Base-by-base conservation (phyloP, 1,284 basidiomycete genomes). In the Ustilago tritici region DNA sequence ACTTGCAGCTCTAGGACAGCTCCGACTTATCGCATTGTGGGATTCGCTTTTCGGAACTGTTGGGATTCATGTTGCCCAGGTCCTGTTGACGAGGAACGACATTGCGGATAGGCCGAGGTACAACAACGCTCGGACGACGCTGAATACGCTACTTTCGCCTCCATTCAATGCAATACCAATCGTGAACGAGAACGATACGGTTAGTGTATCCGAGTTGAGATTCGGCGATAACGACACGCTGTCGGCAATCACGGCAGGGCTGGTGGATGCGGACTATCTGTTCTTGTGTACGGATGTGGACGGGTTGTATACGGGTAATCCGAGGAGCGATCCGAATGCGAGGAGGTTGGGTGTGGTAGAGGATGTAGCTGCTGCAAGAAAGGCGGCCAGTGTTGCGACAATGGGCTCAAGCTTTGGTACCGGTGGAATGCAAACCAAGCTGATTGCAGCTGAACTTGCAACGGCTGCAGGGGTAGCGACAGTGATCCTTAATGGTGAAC, bases 151-250 rank as follows among this genome's bases (percentile, higher is more conserved):
- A 12, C 72, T 86, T 7, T 80, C 78, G 4, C 17, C 65, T 17
- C 62, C 63, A 0, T 81, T 84, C 58, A 70, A 81, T 49, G 81
- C 82, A 10, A 84, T 86, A 38, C 84, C 84, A 15, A 86, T 86
- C 52, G 84, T 86, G 15, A 86, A 86, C 65, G 84, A 86, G 59
- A 86, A 86, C 63, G 84, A 86, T 55, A 86, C 84, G 3, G 84
- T 86, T 15, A 81, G 79, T 2, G 80, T 84, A 19, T 81, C 80
- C 2, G 96, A 99, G 92, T 97, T 99, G 80, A 96, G 96, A 92
- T 99, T 99, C 83, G 96, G 97, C 58, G 97, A 99, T 88, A 99
- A 99, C 85, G 97, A 99, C 86, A 98, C 96, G 0, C 89, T 99
- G 19, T 98, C 95, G 34, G 96, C 96, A 23, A 95, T 99, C 80